Evolutionary conservation across 75 land plant species (phyloP).

Genomic region (Selaginella tamariscina): DNA sequence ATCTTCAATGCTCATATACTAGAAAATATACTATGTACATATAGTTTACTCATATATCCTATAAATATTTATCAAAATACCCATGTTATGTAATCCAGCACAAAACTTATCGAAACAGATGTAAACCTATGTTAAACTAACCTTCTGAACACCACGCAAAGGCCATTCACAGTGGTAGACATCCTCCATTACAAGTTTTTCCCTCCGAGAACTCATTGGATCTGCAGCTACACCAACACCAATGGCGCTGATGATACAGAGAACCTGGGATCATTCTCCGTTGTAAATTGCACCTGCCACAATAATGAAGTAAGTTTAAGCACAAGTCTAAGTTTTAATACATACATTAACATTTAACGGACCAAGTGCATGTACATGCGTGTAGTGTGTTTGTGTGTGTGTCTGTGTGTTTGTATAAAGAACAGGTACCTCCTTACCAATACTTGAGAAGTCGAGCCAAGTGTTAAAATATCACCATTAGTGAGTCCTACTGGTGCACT

Average conservation of each 20-base stretch:
- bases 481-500: constrained; percentile 59
- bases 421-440: constrained; percentile 66
- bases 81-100: no score
- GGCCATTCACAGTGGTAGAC: constrained; percentile 73
- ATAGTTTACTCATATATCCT: no score
- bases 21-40: no score
- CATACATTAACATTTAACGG: no score
- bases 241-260: constrained; percentile 33
- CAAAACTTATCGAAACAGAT: no score
- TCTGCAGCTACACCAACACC: constrained; percentile 84
- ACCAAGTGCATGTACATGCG: no score
- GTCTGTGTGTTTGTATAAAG: no score
- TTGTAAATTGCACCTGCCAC: background rate
- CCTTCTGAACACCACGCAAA: constrained; percentile 65
- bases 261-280: constrained; percentile 17
- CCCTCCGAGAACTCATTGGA: constrained; percentile 76
- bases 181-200: constrained; percentile 92
- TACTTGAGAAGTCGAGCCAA: constrained; percentile 73
- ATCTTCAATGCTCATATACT: no score
- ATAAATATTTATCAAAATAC: no score
- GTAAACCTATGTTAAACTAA: background rate
- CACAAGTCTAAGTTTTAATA: no score
- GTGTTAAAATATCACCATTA: constrained; percentile 65
- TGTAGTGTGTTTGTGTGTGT: no score
- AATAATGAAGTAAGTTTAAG: no score